Base-by-base conservation (phyloP, 2,329 filamentous ascomycete species). In the Stenocarpella maydis region DNA sequence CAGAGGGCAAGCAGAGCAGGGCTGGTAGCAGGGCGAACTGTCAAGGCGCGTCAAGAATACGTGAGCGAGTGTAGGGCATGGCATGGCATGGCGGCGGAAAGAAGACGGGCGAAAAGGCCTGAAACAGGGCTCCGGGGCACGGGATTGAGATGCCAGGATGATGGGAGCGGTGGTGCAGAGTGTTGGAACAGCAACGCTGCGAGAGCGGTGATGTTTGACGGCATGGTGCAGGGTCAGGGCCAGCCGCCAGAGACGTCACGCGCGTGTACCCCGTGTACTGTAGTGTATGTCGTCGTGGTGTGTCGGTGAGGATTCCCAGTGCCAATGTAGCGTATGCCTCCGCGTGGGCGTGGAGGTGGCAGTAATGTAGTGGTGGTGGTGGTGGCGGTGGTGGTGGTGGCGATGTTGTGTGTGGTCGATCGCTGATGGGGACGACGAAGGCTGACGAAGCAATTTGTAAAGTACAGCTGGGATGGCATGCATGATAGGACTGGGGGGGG, bases 371-470 rank as follows among this genome's bases (percentile, higher is more conserved):
- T 63, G 28, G 26, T 28, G 49, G 49, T 63, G 43, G 4, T 34
- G 41, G 26, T 37, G 34, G n/a, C n/a, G 6, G 34, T 10, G 34
- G 34, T 19, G 37, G 54, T 58, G 34, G n/a, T 41, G 26, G 6
- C 6, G 58, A 28, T 34, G 54, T 17, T 31, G 37, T 12, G 37
- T 12, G 34, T 12, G 34, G 34, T 12, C 10, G 34, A 12, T 37
- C 34, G 24, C n/a, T 60, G 49, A 52, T n/a, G 50, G 26, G 26
- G 41, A 34, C 28, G 10, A 19, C 10, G n/a, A 12, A 19, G 6
- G 58, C 58, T 63, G 58, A 63, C 58, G 58, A 63, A 63, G 58
- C 41, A 49, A 63, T 63, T 63, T 37, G 58, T 63, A 31, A 63
- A 34, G 58, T 1, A 4, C 43, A 26, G 15, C 41, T 31, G 43